Evolutionary conservation across 805 yeast genomes (phyloP).

Genomic region (Pichia paraexigua): DNA sequence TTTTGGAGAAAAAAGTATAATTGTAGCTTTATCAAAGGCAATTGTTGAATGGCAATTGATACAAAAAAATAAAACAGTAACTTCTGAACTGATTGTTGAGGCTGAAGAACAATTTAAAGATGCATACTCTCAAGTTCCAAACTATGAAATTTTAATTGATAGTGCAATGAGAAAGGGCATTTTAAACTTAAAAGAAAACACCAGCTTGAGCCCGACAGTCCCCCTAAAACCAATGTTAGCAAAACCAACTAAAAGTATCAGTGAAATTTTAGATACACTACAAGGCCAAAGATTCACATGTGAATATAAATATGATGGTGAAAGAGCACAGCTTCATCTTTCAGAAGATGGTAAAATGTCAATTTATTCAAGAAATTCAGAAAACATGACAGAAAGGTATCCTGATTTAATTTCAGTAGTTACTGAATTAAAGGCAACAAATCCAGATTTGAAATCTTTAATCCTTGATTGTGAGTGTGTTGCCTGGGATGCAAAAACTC

Average conservation of each 20-base stretch:
- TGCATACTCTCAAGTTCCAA: slow-evolving; percentile 85
- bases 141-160: slow-evolving; percentile 71
- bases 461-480: slow-evolving; percentile 96
- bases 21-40: slow-evolving; percentile 79
- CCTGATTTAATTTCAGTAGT: slow-evolving; percentile 79
- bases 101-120: slow-evolving; percentile 80
- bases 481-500: slow-evolving; percentile 79
- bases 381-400: slow-evolving; percentile 92
- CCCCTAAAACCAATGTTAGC: slow-evolving; percentile 98
- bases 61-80: slow-evolving; percentile 20
- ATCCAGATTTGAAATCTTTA: slow-evolving; percentile 41
- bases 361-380: slow-evolving; percentile 90
- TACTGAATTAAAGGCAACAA: slow-evolving; percentile 33
- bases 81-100: slow-evolving; percentile 39
- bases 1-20: slow-evolving; percentile 86
- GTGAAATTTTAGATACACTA: slow-evolving; percentile 87
- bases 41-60: slow-evolving; percentile 52
- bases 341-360: slow-evolving; percentile 55
- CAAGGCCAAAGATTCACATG: slow-evolving; percentile 82
- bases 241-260: slow-evolving; percentile 88
- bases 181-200: slow-evolving; percentile 51
- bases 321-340: slow-evolving; percentile 89
- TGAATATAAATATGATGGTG: slow-evolving; percentile 97
- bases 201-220: slow-evolving; percentile 80
- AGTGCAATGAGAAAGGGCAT: slow-evolving; percentile 65